A percentile compares a stretch with the other conserved stretches of the same genome.
Conservation (phyloP, 768 basidiomycete species). For the Boletus vermiculosoides region DNA sequence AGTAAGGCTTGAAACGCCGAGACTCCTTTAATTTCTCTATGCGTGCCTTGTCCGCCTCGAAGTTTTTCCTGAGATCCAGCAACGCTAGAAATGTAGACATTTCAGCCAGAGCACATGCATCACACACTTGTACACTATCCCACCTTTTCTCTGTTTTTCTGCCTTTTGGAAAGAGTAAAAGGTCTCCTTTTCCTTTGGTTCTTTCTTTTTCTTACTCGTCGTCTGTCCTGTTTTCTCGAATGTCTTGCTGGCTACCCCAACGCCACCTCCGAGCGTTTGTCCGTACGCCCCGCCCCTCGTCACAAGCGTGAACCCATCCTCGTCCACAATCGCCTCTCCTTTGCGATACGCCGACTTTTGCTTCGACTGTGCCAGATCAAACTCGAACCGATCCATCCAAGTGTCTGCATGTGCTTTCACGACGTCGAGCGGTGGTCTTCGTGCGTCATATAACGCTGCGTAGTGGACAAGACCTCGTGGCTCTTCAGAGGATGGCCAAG, state of each 20-base stretch:
- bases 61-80: slow-evolving; percentile 66
- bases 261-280: slow-evolving; percentile 80
- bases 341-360: slow-evolving; percentile 68
- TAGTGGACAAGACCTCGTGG: slow-evolving; percentile 77
- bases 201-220: slow-evolving; percentile 49
- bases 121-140: slow-evolving; percentile 9
- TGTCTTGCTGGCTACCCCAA: slow-evolving; percentile 60
- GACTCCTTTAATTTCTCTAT: slow-evolving; percentile 54
- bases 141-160: slow-evolving; percentile 85
- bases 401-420: slow-evolving; percentile 81
- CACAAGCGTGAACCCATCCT: slow-evolving; percentile 93
- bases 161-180: slow-evolving; percentile 93
- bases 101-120: not conserved
- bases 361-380: slow-evolving; percentile 50
- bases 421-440: slow-evolving; percentile 73
- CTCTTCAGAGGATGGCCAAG: slow-evolving; percentile 65
- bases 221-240: slow-evolving; percentile 40
- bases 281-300: slow-evolving; percentile 91
- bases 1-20: slow-evolving; percentile 87
- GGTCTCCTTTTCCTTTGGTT: slow-evolving; percentile 64
- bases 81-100: slow-evolving; percentile 39
- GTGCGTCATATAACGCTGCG: slow-evolving; percentile 52
- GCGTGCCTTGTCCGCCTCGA: slow-evolving; percentile 81
- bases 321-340: slow-evolving; percentile 88
- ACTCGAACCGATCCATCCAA: slow-evolving; percentile 74